Percentiles rank a stretch among this genome's conserved stretches.
phyloP scores from a whole-genome alignment of 2,329 filamentous ascomycete genomes.

The Ceratocystis lukuohia region DNA sequence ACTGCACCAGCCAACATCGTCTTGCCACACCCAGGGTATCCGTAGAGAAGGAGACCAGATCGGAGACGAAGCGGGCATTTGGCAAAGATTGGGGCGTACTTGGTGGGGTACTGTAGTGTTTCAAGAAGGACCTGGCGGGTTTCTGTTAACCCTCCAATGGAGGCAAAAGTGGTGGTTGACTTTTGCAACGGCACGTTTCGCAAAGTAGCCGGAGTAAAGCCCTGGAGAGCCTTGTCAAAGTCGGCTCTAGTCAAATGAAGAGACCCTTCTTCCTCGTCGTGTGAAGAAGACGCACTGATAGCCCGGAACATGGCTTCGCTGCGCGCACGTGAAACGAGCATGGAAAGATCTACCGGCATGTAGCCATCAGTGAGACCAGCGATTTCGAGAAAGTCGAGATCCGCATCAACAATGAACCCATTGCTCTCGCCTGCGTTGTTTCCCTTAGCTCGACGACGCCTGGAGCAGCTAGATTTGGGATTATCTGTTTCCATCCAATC shows the following conservation, averaged over 20 bases:
- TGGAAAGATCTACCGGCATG: slow-evolving; percentile 84
- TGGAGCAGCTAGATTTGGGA: slow-evolving; percentile 24
- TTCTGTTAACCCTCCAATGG: slow-evolving; percentile 75
- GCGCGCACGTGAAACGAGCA: slow-evolving; percentile 74
- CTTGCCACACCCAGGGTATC: slow-evolving; percentile 92
- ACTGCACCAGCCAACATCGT: slow-evolving; percentile 90
- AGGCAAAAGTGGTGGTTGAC: slow-evolving; percentile 81
- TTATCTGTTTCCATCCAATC: slow-evolving; percentile 68
- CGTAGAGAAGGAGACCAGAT: slow-evolving; percentile 84
- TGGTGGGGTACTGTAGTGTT: slow-evolving; percentile 91
- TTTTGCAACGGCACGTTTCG: slow-evolving; percentile 89
- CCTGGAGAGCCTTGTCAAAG: slow-evolving; percentile 72
- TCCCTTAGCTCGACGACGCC: slow-evolving; percentile 30
- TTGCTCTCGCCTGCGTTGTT: slow-evolving; percentile 28
- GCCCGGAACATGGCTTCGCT: slow-evolving; percentile 87
- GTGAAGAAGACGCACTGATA: slow-evolving; percentile 40
- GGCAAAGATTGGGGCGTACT: slow-evolving; percentile 94
- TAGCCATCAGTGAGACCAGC: slow-evolving; percentile 93
- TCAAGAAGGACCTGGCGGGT: slow-evolving; percentile 88
- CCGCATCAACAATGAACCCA: slow-evolving; percentile 59
- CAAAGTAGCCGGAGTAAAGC: slow-evolving; percentile 88
- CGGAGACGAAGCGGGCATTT: slow-evolving; percentile 89
- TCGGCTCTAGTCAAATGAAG: slow-evolving; percentile 59
- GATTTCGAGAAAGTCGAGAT: slow-evolving; percentile 82
- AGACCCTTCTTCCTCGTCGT: slow-evolving; percentile 31